These are phyloP conservation scores for Arthrobotrys sinensis DNA, from an alignment of 2,329 filamentous ascomycete genomes.

Conservation along the genomic window DNA sequence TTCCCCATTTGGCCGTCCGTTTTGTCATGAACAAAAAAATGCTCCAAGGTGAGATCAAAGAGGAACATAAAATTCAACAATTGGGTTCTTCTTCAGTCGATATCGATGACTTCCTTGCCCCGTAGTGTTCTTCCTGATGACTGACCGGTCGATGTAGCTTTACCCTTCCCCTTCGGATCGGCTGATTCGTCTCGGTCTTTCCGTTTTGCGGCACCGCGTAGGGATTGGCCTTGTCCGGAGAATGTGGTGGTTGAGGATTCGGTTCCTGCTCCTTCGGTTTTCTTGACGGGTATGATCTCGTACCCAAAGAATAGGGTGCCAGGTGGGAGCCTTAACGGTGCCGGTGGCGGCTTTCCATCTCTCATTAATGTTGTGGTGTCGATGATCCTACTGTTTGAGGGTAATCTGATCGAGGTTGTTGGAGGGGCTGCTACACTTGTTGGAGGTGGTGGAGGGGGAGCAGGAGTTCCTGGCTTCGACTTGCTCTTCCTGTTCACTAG, in stretches of 20 bases:
- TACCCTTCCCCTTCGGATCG: conserved; percentile 57
- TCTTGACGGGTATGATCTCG: conserved; percentile 88
- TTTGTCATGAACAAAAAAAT: conserved; percentile 2
- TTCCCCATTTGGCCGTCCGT: conserved; percentile 11
- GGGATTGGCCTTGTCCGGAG: conserved; percentile 49
- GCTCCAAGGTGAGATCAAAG: conserved; percentile 4
- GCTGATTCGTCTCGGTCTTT: conserved; percentile 51
- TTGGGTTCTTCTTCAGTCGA: conserved; percentile 32
- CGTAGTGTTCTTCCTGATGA: conserved; percentile 46
- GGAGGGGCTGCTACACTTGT: conserved; percentile 67
- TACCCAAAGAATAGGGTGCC: conserved; percentile 98
- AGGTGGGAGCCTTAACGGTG: conserved; percentile 84
- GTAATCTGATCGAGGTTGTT: conserved; percentile 65
- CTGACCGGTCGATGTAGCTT: conserved; percentile 35
- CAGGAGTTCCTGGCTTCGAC: conserved; percentile 74
- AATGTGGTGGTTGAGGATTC: conserved; percentile 32
- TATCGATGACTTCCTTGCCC: conserved; percentile 53
- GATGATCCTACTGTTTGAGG: conserved; percentile 44
- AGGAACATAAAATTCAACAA: neutral
- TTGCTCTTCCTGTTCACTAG: conserved; percentile 85
- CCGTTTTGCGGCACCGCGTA: conserved; percentile 38
- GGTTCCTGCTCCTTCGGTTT: conserved; percentile 65
- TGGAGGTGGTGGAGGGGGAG: conserved; percentile 73
- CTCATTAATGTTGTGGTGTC: conserved; percentile 64
- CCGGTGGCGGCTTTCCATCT: conserved; percentile 72